Conservation (phyloP, 495 filamentous ascomycete genomes). For the Lophium mytilinum region DNA sequence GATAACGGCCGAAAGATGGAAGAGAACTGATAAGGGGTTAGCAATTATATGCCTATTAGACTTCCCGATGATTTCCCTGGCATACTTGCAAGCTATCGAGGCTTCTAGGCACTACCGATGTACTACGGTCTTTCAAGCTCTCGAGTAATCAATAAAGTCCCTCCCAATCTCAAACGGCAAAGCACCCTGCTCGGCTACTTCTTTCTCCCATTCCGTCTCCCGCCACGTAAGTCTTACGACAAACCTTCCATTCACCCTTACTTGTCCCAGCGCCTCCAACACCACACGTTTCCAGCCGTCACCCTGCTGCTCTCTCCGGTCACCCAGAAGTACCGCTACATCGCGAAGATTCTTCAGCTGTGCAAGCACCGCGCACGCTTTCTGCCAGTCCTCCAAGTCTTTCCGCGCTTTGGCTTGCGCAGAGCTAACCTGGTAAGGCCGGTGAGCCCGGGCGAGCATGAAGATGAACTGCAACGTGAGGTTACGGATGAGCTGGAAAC, state of each 20-base stretch:
- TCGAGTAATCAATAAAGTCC: too few species aligned
- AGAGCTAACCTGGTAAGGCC: background rate
- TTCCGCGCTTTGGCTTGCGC: background rate
- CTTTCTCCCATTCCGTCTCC: conserved; percentile 3
- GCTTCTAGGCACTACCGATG: too few species aligned
- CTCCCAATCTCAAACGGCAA: too few species aligned
- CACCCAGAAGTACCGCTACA: background rate
- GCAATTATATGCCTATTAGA: too few species aligned
- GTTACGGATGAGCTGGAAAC: background rate
- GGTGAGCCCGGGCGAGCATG: background rate
- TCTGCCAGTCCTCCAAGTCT: background rate
- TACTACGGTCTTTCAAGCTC: too few species aligned
- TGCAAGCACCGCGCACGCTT: background rate
- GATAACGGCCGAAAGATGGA: too few species aligned
- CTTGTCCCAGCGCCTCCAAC: background rate
- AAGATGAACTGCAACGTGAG: background rate
- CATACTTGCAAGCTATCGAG: too few species aligned
- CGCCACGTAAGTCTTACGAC: background rate
- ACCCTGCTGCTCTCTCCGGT: background rate
- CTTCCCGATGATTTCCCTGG: too few species aligned
- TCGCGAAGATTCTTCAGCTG: background rate
- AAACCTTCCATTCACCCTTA: conserved; percentile 3
- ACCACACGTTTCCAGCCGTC: background rate
- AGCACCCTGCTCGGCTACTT: background rate
- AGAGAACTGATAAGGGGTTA: too few species aligned